These are phyloP conservation scores for Capronia americana DNA, from an alignment of 2,329 filamentous ascomycete genomes.

Conservation along the genomic window DNA sequence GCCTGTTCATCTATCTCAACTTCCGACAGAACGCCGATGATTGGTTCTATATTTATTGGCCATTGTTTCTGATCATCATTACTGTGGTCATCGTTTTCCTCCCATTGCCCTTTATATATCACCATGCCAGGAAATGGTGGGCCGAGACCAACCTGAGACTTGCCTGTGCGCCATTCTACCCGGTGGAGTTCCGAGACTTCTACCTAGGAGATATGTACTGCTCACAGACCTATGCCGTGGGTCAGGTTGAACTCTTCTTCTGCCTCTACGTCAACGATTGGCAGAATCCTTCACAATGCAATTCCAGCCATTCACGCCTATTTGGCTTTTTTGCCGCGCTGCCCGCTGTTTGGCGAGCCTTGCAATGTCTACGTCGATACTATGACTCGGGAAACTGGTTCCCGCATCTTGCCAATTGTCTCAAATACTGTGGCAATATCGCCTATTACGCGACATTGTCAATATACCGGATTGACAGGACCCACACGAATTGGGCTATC, in stretches of 20 bases:
- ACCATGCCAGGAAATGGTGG: slow-evolving; percentile 82
- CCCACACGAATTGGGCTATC: slow-evolving; percentile 64
- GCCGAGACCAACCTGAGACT: slow-evolving; percentile 89
- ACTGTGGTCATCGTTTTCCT: slow-evolving; percentile 74
- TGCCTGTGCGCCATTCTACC: slow-evolving; percentile 82
- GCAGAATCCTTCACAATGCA: slow-evolving; percentile 76
- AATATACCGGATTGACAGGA: slow-evolving; percentile 75
- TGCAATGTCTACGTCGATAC: slow-evolving; percentile 92
- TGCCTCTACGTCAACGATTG: slow-evolving; percentile 86
- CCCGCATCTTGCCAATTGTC: slow-evolving; percentile 89
- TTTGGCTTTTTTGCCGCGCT: slow-evolving; percentile 84
- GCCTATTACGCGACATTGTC: slow-evolving; percentile 78
- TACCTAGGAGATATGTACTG: slow-evolving; percentile 98
- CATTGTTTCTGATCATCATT: slow-evolving; percentile 76
- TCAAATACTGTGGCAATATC: slow-evolving; percentile 88
- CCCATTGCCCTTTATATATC: slow-evolving; percentile 75
- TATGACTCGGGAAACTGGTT: slow-evolving; percentile 84
- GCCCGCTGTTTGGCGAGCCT: slow-evolving; percentile 85
- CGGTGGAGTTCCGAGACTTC: slow-evolving; percentile 96
- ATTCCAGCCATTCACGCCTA: slow-evolving; percentile 80
- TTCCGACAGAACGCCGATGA: slow-evolving; percentile 73
- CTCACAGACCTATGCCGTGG: slow-evolving; percentile 87
- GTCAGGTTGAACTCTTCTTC: slow-evolving; percentile 91
- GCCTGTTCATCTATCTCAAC: slow-evolving; percentile 86
- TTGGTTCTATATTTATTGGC: slow-evolving; percentile 82